Conservation (phyloP, 2,329 filamentous ascomycete species). For the Venturiaceae sp. region DNA sequence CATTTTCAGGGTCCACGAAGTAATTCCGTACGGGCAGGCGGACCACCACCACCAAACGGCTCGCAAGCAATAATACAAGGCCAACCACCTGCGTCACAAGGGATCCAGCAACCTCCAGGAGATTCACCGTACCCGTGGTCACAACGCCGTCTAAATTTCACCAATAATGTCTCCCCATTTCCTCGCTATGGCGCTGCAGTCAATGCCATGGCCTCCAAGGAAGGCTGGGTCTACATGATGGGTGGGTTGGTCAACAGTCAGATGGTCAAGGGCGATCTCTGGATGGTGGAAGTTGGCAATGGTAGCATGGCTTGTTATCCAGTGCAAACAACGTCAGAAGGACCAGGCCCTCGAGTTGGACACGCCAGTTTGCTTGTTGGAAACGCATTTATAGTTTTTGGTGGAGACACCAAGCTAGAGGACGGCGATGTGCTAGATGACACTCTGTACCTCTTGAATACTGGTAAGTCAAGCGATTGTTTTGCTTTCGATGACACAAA, state of each 20-base stretch:
- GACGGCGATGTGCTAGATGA: slow-evolving; percentile 88
- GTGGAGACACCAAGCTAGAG: slow-evolving; percentile 94
- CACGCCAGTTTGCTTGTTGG: slow-evolving; percentile 91
- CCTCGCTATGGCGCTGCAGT: slow-evolving; percentile 95
- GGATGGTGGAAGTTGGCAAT: slow-evolving; percentile 86
- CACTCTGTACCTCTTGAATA: slow-evolving; percentile 92
- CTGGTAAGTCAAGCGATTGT: slow-evolving; percentile 55
- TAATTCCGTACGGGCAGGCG: background rate
- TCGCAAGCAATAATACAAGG: background rate
- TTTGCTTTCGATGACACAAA: background rate
- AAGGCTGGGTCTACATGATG: slow-evolving; percentile 97
- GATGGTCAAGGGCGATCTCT: slow-evolving; percentile 92
- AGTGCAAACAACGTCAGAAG: slow-evolving; percentile 83
- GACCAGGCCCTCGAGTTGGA: slow-evolving; percentile 87
- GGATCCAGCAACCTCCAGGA: background rate
- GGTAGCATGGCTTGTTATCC: slow-evolving; percentile 85
- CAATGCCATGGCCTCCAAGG: slow-evolving; percentile 85
- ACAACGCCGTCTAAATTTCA: slow-evolving; percentile 78
- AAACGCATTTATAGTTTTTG: slow-evolving; percentile 98
- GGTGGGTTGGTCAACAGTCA: slow-evolving; percentile 90
- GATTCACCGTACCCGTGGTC: slow-evolving; percentile 96
- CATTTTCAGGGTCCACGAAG: background rate
- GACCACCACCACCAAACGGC: background rate
- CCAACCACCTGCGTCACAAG: background rate
- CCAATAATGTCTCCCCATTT: slow-evolving; percentile 77